Conservation (phyloP, 148 eudicot genomes). For the Persicaria tinctoria region DNA sequence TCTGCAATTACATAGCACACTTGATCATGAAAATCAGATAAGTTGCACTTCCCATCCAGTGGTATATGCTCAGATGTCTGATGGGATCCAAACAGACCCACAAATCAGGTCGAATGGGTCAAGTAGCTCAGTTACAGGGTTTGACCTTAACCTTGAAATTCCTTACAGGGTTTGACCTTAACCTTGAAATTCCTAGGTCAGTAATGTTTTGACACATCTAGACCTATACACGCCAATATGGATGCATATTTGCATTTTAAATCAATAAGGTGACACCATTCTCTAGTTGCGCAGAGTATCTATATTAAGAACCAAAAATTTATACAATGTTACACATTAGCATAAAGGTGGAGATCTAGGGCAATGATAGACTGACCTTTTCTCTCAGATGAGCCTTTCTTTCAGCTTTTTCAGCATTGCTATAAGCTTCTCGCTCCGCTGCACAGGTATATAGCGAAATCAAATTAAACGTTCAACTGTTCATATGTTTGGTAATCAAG, state of each 20-base stretch:
- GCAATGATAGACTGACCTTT: slow-evolving; percentile 36
- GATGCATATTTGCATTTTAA: neutral
- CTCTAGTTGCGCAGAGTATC: neutral
- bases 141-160: neutral
- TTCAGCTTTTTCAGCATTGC: slow-evolving; percentile 76
- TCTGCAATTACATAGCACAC: slow-evolving; percentile 34
- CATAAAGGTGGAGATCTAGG: neutral
- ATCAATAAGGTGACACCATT: neutral
- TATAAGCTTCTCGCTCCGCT: slow-evolving; percentile 77
- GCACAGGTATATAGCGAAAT: slow-evolving; percentile 16
- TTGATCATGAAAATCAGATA: neutral
- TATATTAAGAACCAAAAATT: neutral
- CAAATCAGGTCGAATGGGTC: neutral
- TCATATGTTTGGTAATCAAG: neutral
- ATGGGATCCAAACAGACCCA: neutral
- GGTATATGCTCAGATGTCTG: neutral
- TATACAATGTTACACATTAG: neutral
- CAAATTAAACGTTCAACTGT: neutral
- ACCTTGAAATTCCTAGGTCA: neutral
- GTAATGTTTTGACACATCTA: neutral
- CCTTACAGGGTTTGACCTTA: neutral
- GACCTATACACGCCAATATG: neutral
- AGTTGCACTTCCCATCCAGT: neutral
- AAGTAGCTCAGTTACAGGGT: neutral
- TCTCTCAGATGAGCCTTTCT: slow-evolving; percentile 73